Base-by-base conservation (phyloP, 352 stramenopile genomes). In the Elongisporangium senticosum region DNA sequence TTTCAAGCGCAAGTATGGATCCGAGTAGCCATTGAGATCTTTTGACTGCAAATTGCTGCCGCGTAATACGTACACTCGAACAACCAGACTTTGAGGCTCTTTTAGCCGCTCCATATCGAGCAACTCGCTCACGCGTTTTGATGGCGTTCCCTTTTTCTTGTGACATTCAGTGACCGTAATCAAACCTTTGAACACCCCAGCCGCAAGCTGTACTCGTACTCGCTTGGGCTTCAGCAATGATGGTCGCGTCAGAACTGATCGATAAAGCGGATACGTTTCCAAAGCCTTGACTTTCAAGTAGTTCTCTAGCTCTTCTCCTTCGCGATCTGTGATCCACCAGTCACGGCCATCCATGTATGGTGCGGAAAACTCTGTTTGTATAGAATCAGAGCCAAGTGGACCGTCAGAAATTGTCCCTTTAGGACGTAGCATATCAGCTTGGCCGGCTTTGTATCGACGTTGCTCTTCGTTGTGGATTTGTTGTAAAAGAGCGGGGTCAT, bases 101-200 rank as follows among this genome's bases (percentile, higher is more conserved):
- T 78, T 67, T 8, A 91, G 61, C 3, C 61, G 69, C 8, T 71
- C 62, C 8, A 88, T 61, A 50, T 91, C 79, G 2, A 89, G 39
- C 14, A 76, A 22, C 19, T 57, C 56, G 56, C 39, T 72, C n/a
- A 43, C 17, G 17, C 26, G 13, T 13, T 47, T 6, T 4, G 7
- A n/a, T 10, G 19, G 10, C 17, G 22, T 1, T 37, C 58, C 57
- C 17, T 69, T 71, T 33, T 43, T 64, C 33, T 61, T 71, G 23
- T 51, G 57, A 56, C 19, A 62, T 52, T 93, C 77, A 0, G 62
- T 72, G 8, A 96, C 75, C 0, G 65, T 61, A 19, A 95, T 84
- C 6, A 90, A 56, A 2, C 87, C 87, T 65, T 96, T 96, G 59
- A 96, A 93, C 1, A 96, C 49, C 0, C 87, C 87, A 8, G 86